These are phyloP conservation scores for Phytophthora crassamura DNA, from an alignment of 352 stramenopile genomes.

Conservation along the genomic window DNA sequence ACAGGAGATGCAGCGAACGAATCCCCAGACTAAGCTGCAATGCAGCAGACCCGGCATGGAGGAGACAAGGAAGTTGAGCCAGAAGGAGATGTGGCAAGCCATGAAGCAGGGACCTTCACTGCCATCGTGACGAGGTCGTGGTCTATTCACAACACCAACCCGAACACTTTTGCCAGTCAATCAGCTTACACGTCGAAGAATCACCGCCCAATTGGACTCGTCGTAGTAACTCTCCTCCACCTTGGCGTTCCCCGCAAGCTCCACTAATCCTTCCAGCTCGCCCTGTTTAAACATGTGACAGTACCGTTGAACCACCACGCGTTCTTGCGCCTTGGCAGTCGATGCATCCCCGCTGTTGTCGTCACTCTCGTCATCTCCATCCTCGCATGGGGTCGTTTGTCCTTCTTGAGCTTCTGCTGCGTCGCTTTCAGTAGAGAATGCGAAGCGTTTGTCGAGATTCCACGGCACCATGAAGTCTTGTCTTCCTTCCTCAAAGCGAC, in stretches of 20 bases:
- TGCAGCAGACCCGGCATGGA: neutral
- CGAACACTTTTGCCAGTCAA: conserved; percentile 3
- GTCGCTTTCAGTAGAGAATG: conserved; percentile 20
- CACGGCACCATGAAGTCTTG: conserved; percentile 92
- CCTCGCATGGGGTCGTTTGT: neutral
- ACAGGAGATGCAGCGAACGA: conserved; percentile 22
- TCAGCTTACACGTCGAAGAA: conserved; percentile 68
- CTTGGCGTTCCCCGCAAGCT: conserved; percentile 58
- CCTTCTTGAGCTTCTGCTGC: conserved; percentile 5
- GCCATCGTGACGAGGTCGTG: conserved; percentile 11
- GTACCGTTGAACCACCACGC: conserved; percentile 82
- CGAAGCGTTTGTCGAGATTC: conserved; percentile 87
- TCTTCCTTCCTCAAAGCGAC: conserved; percentile 66
- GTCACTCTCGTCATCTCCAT: conserved; percentile 14
- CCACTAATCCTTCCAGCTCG: conserved; percentile 75
- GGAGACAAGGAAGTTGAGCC: conserved; percentile 9
- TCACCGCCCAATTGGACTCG: conserved; percentile 87
- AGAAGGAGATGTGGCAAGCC: conserved; percentile 42
- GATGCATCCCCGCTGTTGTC: conserved; percentile 12
- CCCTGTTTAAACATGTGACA: conserved; percentile 92
- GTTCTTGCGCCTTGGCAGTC: conserved; percentile 22
- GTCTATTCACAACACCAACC: conserved; percentile 18
- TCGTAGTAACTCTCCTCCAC: conserved; percentile 88
- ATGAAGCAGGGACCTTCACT: conserved; percentile 40
- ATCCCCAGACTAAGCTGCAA: conserved; percentile 12